Percentiles rank a stretch among this genome's conserved stretches.
Conservation (phyloP, 2,329 filamentous ascomycete genomes). For the Acrocalymma vagum region DNA sequence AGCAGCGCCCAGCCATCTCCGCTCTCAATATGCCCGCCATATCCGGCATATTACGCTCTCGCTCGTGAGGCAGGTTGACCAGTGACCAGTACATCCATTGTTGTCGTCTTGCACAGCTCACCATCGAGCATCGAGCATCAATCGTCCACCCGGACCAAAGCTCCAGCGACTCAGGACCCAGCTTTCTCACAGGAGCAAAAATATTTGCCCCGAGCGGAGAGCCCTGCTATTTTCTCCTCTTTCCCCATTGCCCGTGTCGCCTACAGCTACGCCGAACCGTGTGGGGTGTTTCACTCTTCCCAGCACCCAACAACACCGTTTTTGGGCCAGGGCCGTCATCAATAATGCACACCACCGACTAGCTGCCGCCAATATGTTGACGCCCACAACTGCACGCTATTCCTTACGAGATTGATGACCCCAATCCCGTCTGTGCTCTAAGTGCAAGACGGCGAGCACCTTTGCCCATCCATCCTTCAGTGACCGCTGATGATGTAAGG, state of each 20-base stretch:
- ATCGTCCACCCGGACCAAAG: not conserved
- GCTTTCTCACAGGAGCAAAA: too few relatives aligned
- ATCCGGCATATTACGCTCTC: constrained; percentile 14
- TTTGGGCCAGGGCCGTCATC: constrained; percentile 11
- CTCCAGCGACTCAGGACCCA: too few relatives aligned
- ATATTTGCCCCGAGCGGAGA: too few relatives aligned
- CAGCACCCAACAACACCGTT: constrained; percentile 1
- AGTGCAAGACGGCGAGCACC: not conserved
- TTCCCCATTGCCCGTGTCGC: too few relatives aligned
- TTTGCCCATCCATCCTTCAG: constrained; percentile 13
- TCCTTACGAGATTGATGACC: constrained; percentile 13
- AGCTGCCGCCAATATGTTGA: constrained; percentile 6
- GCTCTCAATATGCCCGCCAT: constrained; percentile 17
- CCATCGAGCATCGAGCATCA: constrained; percentile 5
- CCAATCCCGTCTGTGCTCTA: constrained; percentile 5
- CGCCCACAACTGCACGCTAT: constrained; percentile 8
- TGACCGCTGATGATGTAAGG: constrained; percentile 29
- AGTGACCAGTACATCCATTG: not conserved
- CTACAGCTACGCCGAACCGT: too few relatives aligned
- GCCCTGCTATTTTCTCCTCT: too few relatives aligned
- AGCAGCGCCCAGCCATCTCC: constrained; percentile 15
- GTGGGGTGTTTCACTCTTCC: too few relatives aligned
- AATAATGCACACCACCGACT: constrained; percentile 10
- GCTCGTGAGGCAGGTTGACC: not conserved
- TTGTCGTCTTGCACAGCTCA: constrained; percentile 1